These are phyloP conservation scores for Fusarium sp. DNA, from an alignment of 2,329 filamentous ascomycete species.

Conservation along the genomic window DNA sequence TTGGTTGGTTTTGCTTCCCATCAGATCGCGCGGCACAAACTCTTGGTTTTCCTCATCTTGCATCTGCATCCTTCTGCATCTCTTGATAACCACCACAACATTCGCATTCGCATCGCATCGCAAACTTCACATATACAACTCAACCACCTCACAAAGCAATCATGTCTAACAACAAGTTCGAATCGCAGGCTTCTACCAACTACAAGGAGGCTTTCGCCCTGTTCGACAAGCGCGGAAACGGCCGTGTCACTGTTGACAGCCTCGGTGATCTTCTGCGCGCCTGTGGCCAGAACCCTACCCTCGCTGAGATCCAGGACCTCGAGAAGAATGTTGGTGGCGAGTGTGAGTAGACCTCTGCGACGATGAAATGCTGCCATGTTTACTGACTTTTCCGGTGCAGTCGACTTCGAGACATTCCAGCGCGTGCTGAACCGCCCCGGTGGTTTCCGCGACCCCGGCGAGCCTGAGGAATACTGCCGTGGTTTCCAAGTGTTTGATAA, in stretches of 20 bases:
- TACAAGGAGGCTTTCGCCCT: conserved; percentile 99
- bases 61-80: conserved; percentile 28
- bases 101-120: conserved; percentile 21
- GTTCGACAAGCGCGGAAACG: conserved; percentile 99
- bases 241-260: conserved; percentile 85
- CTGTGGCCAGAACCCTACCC: conserved; percentile 96
- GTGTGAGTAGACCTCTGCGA: conserved; percentile 71
- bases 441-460: conserved; percentile 97
- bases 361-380: background rate
- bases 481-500: conserved; percentile 99
- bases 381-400: conserved; percentile 58
- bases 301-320: conserved; percentile 90
- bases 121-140: conserved; percentile 14
- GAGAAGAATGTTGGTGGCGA: conserved; percentile 91
- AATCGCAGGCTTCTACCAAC: conserved; percentile 83
- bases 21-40: conserved; percentile 33
- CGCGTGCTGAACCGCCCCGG: conserved; percentile 97
- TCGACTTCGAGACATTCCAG: conserved; percentile 97
- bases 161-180: conserved; percentile 65
- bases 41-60: conserved; percentile 19
- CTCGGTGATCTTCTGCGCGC: conserved; percentile 95
- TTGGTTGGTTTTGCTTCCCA: conserved; percentile 41
- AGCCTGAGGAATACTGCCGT: conserved; percentile 97
- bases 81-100: conserved; percentile 24
- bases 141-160: conserved; percentile 27